phyloP scores from a whole-genome alignment of 306 rosid species.

The Ormosia semicastrata region DNA sequence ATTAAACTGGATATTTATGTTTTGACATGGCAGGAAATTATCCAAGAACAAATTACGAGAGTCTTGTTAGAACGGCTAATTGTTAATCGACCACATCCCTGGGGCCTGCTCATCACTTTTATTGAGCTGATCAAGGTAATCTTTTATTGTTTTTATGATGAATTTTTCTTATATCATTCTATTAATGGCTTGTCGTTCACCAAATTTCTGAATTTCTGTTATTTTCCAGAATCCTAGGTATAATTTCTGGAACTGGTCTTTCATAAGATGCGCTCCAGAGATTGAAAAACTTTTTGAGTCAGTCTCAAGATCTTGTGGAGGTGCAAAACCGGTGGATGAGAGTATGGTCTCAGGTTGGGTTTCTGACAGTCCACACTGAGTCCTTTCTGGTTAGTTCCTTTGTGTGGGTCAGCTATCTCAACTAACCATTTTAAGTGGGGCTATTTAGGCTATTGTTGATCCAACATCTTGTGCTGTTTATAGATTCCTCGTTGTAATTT shows the following conservation, averaged over 20 bases:
- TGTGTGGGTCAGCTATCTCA: conserved; percentile 6
- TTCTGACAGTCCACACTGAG: conserved; percentile 31
- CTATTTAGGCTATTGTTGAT: not conserved
- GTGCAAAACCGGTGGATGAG: conserved; percentile 91
- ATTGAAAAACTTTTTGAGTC: conserved; percentile 95
- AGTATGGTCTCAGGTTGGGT: conserved; percentile 89
- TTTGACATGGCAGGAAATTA: conserved; percentile 68
- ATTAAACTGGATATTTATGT: not conserved
- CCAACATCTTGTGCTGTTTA: not conserved
- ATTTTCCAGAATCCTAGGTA: conserved; percentile 81
- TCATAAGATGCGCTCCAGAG: conserved; percentile 97
- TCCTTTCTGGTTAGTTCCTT: not conserved
- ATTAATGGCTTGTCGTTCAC: not conserved
- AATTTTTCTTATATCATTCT: not conserved
- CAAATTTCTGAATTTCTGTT: not conserved
- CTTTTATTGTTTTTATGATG: not conserved
- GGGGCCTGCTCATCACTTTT: conserved; percentile 98
- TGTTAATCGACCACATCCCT: conserved; percentile 97
- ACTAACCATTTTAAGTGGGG: not conserved
- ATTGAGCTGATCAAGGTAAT: conserved; percentile 91
- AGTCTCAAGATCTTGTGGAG: conserved; percentile 96
- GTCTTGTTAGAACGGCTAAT: conserved; percentile 92
- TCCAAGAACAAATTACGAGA: conserved; percentile 97
- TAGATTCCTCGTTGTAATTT: conserved; percentile 8
- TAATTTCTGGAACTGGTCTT: conserved; percentile 85